Evolutionary conservation across 23 red algal species (phyloP).

Genomic region (Cyanidium caldarium): DNA sequence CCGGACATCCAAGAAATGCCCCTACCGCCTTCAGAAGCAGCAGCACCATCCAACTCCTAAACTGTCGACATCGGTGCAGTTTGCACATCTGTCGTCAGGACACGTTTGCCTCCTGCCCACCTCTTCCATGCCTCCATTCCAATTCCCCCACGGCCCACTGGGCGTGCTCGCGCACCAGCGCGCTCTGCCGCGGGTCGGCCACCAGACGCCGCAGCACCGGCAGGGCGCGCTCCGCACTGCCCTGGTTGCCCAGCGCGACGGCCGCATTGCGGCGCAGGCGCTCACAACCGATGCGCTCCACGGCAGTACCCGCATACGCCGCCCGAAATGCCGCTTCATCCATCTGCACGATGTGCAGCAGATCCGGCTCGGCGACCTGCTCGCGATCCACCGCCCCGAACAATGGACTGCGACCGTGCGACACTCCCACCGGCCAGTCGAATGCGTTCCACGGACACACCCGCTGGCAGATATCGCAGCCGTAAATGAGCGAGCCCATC

Average conservation of each 20-base stretch:
- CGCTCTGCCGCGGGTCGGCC: not conserved
- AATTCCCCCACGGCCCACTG: slow-evolving; percentile 22
- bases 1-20: too few species aligned
- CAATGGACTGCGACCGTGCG: slow-evolving; percentile 18
- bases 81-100: too few species aligned
- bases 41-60: too few species aligned
- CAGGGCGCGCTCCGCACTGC: not conserved
- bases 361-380: slow-evolving; percentile 22
- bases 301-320: slow-evolving; percentile 23
- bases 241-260: slow-evolving; percentile 68
- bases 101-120: too few species aligned
- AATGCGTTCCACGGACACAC: slow-evolving; percentile 91
- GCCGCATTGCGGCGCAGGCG: slow-evolving; percentile 67
- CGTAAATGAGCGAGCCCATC: slow-evolving; percentile 70
- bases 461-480: slow-evolving; percentile 93
- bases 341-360: slow-evolving; percentile 24
- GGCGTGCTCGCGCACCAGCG: slow-evolving; percentile 30
- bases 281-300: slow-evolving; percentile 44
- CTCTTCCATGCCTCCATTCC: too few species aligned
- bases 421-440: slow-evolving; percentile 32
- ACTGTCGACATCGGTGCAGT: too few species aligned
- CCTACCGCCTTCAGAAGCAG: too few species aligned
- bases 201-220: not conserved
- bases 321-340: slow-evolving; percentile 28
- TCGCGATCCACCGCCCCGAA: slow-evolving; percentile 18